Base-by-base conservation (phyloP, 208 protist species). In the Trypanosoma cruzi region DNA sequence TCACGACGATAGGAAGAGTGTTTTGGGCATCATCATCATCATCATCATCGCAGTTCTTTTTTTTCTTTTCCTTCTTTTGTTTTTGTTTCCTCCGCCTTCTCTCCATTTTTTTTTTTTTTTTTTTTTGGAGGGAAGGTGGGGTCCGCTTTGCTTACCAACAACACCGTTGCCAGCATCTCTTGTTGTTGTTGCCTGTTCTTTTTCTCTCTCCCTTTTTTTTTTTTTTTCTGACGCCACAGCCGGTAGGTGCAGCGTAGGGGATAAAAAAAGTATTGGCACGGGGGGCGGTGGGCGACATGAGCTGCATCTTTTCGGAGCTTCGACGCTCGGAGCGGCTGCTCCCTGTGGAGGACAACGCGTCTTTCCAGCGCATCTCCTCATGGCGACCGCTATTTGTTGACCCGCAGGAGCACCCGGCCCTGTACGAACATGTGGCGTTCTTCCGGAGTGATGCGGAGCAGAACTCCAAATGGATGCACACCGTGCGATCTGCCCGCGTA, bases 301-400 rank as follows among this genome's bases (percentile, higher is more conserved):
- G 75, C 49, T 75, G 68, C 56, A 70, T 75, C 37, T 81, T 75
- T 36, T 69, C 64, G 14, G 77, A 73, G 18, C 69, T 84, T 46
- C 63, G 73, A 5, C 85, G 85, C 31, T 79, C 77, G 36, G 77
- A 86, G 42, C 76, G 85, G 20, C 66, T 91, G 34, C 78, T 91
- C 14, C 85, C 85, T 18, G 71, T 91, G 18, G 79, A 86, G 44
- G 77, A 75, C 8, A 52, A 61, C 13, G 58, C 72, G 4, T 82
- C 77, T 0, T 73, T 91, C 11, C 26, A 48, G 31, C 56, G 61
- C 16, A 79, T 80, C 0, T 68, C 76, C 18, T 64, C 64, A 32
- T 84, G 77, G 58, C 73, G 65, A 7, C 54, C 79, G 0, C 73
- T 81, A 55, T 63, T 88, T 22, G 67, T 91, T 13, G 58, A 79